phyloP scores from a whole-genome alignment of 495 filamentous ascomycete species.

The Immersiella caudata region DNA sequence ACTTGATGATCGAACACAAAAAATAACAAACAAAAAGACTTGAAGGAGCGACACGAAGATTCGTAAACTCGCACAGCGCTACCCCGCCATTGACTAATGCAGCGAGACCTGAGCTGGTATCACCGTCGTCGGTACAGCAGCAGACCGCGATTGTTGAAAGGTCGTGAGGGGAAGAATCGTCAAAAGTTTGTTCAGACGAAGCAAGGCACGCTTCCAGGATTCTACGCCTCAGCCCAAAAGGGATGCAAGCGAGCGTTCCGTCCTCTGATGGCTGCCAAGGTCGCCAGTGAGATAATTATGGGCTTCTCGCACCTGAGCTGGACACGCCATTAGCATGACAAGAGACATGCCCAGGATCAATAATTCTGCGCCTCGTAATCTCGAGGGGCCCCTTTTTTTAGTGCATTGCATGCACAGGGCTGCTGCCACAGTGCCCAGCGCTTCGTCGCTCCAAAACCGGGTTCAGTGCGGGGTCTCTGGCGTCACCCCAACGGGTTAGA shows the following conservation, averaged over 20 bases:
- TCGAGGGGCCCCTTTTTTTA: slow-evolving; percentile 10
- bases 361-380: slow-evolving; percentile 16
- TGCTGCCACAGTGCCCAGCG: neutral
- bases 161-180: neutral
- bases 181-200: neutral
- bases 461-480: slow-evolving; percentile 1
- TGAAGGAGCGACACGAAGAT: neutral
- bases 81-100: slow-evolving; percentile 10
- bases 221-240: neutral
- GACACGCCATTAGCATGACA: neutral
- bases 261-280: slow-evolving; percentile 10
- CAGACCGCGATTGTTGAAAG: neutral
- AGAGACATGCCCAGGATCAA: slow-evolving; percentile 7
- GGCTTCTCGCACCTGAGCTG: neutral
- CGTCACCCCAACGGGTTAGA: neutral
- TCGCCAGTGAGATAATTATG: neutral
- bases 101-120: neutral
- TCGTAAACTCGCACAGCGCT: neutral
- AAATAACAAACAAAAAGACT: neutral
- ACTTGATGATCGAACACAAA: neutral
- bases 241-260: neutral
- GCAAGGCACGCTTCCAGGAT: neutral
- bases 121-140: neutral
- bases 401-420: slow-evolving; percentile 2
- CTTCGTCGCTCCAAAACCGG: slow-evolving; percentile 8